A percentile compares a stretch with the other conserved stretches of the same genome.
phyloP scores from a whole-genome alignment of 1,139 yeast genomes.

The Dujonia santamariae region DNA sequence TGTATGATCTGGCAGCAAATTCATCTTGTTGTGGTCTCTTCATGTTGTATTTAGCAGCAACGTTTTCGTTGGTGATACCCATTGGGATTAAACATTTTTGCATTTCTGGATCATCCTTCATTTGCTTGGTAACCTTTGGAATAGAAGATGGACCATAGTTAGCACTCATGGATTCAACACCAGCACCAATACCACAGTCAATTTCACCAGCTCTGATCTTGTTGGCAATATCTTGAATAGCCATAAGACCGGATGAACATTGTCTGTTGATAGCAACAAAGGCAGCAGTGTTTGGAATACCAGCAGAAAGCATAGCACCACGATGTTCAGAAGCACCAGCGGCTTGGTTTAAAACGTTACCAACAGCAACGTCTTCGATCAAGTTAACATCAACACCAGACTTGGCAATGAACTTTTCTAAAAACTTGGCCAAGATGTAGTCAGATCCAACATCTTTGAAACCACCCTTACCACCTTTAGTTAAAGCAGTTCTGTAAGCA shows the following conservation, averaged over 20 bases:
- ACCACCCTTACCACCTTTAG: constrained; percentile 81
- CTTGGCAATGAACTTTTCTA: constrained; percentile 58
- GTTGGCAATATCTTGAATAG: constrained; percentile 85
- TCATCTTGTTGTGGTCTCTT: constrained; percentile 76
- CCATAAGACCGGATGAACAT: constrained; percentile 92
- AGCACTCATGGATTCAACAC: constrained; percentile 89
- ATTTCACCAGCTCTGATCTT: constrained; percentile 86
- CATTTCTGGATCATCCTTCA: constrained; percentile 43
- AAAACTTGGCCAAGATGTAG: constrained; percentile 63
- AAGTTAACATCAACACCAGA: constrained; percentile 60
- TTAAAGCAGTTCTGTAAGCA: constrained; percentile 86
- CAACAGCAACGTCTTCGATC: constrained; percentile 81
- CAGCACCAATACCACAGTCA: constrained; percentile 85
- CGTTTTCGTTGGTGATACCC: constrained; percentile 89
- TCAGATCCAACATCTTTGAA: constrained; percentile 77
- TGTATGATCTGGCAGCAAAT: constrained; percentile 83
- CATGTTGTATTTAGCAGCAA: constrained; percentile 59
- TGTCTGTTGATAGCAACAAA: constrained; percentile 87
- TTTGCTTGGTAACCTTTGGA: constrained; percentile 55
- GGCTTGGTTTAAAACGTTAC: constrained; percentile 85
- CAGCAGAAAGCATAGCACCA: constrained; percentile 61
- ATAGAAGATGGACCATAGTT: constrained; percentile 76
- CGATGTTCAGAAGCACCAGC: constrained; percentile 93
- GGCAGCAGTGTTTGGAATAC: constrained; percentile 57
- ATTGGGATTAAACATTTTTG: constrained; percentile 75